Evolutionary conservation across 805 yeast genomes (phyloP), one percentile per base, ranked within the genome.

Genomic region (Yarrowia keelungensis): DNA sequence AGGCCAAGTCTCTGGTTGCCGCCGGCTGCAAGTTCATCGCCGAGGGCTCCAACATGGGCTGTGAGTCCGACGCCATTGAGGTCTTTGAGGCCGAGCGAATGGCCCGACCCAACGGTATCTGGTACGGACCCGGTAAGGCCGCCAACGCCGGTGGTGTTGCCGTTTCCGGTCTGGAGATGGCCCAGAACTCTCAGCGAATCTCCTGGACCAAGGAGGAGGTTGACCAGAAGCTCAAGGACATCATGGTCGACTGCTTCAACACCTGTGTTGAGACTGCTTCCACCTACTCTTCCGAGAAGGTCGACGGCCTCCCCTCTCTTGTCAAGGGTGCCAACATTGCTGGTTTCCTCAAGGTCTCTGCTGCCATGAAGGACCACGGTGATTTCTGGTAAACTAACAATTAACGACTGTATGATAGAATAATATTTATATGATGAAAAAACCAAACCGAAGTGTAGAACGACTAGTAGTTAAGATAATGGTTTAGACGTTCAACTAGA

Each of bases 51-150:
- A 94, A 94, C 85, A 94, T 94, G 99, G 98, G 99, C 79, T 94
- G 97, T 75, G 93, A 98, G 75, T 89, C 90, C 82, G 98, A 94
- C 81, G 99, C 99, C 75, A 92, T 94, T 75, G 92, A 89, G 74
- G 92, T 91, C 71, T 94, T 93, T 76, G 99, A 94, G 87, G 74
- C 83, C 69, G 81, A 80, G 75, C 79, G 84, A 50, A 67, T 71
- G 45, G 32, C 64, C 19, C 53, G 71, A 16, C 72, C 76, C 62
- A 73, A 76, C 58, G 83, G 87, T 71, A 91, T 92, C 82, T 94
- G 99, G 99, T 94, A 93, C 83, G 98, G 97, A 77, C 98, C 98
- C 79, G 98, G 98, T 83, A 94, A 94, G 87, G 98, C 98, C 75
- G 94, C 98, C 77, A 94, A 94, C 88, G 90, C 96, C 84, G 99